Base-by-base conservation (phyloP, 2,329 filamentous ascomycete genomes). In the Ascochyta koolunga region DNA sequence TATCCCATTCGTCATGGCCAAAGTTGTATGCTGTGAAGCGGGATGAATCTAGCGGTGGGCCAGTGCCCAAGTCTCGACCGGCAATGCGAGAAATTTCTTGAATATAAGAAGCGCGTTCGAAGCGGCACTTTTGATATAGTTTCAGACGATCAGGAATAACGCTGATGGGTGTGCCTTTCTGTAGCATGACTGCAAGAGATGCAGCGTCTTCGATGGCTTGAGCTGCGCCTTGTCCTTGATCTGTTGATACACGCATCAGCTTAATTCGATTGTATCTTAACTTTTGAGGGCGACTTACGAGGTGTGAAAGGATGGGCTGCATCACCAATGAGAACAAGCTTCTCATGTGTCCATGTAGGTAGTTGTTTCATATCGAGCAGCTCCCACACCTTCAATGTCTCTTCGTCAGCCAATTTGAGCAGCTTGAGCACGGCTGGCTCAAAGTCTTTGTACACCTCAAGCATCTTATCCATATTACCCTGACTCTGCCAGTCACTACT, bases 231-330 rank as follows among this genome's bases (percentile, higher is more conserved):
- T 87, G 85, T 0, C 81, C 85, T 70, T 86, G 83, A 56, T 85
- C 73, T 73, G 24, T 11, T 19, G 2, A 16, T 11, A 4, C 3
- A 2, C 25, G 1, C 3, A 19, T 66, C 13, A 61, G 58, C 11
- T 29, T 13, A 15, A 11, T 13, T 15, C 27, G 11, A 11, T 29
- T 13, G 11, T 13, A 13, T 29, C 27, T 13, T 5, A 4, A 11
- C 11, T 10, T 11, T 1, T 7, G 10, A 16, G n/a, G 4, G 4
- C 2, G 10, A 69, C 78, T 69, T 67, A 81, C 79, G 82, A 13
- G 86, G 87, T 0, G 86, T 74, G 62, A 89, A 89, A 0, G 87
- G 86, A 66, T 90, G 87, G 0, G 86, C 87, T 0, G 87, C 86
- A 65, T 90, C 87, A 0, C 88, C 87, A 0, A 90, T 69, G 0